Percentiles rank a stretch among this genome's conserved stretches.
Conservation (phyloP, 2,329 filamentous ascomycete genomes). For the Nectriaceae sp. region DNA sequence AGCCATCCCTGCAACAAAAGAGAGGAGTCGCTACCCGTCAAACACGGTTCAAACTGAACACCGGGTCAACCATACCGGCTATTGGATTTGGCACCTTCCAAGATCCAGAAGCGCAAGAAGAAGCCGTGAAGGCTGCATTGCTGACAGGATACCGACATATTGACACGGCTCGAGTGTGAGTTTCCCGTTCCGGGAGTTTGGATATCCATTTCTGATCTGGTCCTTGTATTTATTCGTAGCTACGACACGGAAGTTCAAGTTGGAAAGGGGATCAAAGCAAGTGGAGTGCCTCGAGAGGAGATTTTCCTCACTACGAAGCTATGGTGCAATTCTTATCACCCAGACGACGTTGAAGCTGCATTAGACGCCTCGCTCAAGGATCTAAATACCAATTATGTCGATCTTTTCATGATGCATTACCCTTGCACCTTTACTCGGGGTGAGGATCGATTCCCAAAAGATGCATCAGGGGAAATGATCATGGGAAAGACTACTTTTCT, state of each 20-base stretch:
- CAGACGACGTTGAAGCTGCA: conserved; percentile 27
- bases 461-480: conserved; percentile 12
- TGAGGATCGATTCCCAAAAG: conserved; percentile 9
- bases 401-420: conserved; percentile 31
- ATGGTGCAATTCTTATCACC: conserved; percentile 33
- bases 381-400: conserved; percentile 31
- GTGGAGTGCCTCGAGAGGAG: conserved; percentile 44
- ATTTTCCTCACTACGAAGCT: conserved; percentile 49
- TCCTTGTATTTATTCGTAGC: too few species aligned
- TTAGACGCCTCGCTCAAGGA: conserved; percentile 30
- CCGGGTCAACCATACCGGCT: conserved; percentile 19
- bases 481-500: conserved; percentile 19
- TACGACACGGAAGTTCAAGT: conserved; percentile 20
- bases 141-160: conserved; percentile 37
- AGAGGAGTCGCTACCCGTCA: conserved; percentile 5
- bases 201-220: too few species aligned
- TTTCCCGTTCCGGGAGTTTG: too few species aligned
- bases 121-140: conserved; percentile 26
- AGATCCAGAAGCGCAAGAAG: conserved; percentile 30
- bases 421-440: conserved; percentile 22
- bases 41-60: conserved; percentile 15
- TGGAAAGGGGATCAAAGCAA: conserved; percentile 33
- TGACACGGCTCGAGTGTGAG: conserved; percentile 30
- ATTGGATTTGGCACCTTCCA: conserved; percentile 35
- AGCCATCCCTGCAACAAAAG: too few species aligned